Evolutionary conservation across 257 asterid genomes (phyloP), one percentile per base, ranked within the genome.

Genomic region (Primulina tabacum): DNA sequence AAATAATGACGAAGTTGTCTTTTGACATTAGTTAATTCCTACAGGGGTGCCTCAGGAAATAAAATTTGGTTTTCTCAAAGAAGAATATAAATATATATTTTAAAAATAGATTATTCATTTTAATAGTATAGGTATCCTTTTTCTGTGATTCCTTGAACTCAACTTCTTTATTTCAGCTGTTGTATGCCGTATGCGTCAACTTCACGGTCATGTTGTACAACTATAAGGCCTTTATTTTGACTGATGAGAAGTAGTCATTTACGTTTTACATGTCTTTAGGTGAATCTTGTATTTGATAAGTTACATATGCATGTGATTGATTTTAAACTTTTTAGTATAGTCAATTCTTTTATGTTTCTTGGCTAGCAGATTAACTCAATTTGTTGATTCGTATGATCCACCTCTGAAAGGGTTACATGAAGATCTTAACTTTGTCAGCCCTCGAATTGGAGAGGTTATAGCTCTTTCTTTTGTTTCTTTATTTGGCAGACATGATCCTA

Each of bases 371-470:
- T 82, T 93, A 81, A 78, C 89, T 77, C 97, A 90, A 67, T 93
- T 90, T 78, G 84, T 93, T 29, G 99, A 93, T 84, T 90, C 99
- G 57, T 93, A 89, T 67, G 97, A 90, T 87, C 97, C 97, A 65
- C 96, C 97, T 69, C 68, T 91, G 85, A 94, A 91, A 88, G 99
- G 99, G 79, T 85, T 93, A 73, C 97, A 90, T 78, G 98, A 93
- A 82, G 98, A 93, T 79, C 95, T 93, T 78, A 93, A 93, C 81
- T 90, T 93, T 63, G 98, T 94, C 81, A 91, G 99, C 78, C 97
- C 99, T 83, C 92, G 97, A 77, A 90, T 94, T 73, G 99, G 99
- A 85, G 99, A 94, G 99, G 99, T 93, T 43, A 65, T 40, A 67
- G 65, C 37, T 58, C 71, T 65, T 68, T 59, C 66, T 71, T 62